Base-by-base conservation (phyloP, 805 yeast genomes). In the Candida koratica region DNA sequence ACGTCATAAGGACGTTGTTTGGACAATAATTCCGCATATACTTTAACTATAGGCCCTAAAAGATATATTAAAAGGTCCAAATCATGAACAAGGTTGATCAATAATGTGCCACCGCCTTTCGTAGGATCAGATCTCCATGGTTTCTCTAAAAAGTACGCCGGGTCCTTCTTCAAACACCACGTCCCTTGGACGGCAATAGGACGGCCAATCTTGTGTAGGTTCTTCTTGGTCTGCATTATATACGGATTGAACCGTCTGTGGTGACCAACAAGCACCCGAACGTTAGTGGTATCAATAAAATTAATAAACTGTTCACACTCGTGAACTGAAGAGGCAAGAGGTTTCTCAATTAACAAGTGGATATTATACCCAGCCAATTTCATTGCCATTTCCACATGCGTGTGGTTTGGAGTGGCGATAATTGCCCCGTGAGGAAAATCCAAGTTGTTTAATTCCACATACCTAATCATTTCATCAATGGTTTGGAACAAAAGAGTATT, bases 191-290 rank as follows among this genome's bases (percentile, higher is more conserved):
- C 44, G 1, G 69, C 70, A 16, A 66, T 44, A 1, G 58, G 47
- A 8, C 40, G 44, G 1, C 71, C 71, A 8, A 64, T 43, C 27
- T 44, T 47, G 18, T 38, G 41, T 37, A 65, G 44, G 36, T 60
- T 51, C n/a, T 49, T 46, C 41, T 64, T 65, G 23, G 70, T 56
- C 17, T 60, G 58, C 1, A 64, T 53, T 16, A 66, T 63, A 41
- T 55, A 65, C 3, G 71, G 71, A 39, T 65, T 66, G 42, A 65
- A 66, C 12, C 71, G 45, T 19, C 71, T 52, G 42, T 65, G 71
- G 44, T 65, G 71, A 8, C 71, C 71, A 25, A 66, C 59, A 37
- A 66, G 50, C 9, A 65, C 51, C 32, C 55, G 51, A 11, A 65
- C 64, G 27, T 55, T 45, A 31, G 44, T 39, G 17, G 23, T 22